A percentile compares a stretch with the other conserved stretches of the same genome.
These are phyloP conservation scores for Circinella umbellata DNA, from an alignment of 371 early-diverging fungal species.

Conservation along the genomic window DNA sequence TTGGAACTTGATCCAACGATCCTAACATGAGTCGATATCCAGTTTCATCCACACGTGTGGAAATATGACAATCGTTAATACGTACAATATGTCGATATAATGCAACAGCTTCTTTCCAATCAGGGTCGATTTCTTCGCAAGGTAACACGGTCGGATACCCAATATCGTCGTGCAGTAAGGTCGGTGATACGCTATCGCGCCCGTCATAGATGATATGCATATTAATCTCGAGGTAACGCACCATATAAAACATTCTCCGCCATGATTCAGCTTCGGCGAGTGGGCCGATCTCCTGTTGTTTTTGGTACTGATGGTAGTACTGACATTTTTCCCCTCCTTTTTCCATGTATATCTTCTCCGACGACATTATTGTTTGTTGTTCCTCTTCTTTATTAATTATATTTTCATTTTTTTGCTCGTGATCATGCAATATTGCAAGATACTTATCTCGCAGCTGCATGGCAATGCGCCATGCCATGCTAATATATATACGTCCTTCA, in stretches of 20 bases:
- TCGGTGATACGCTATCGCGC: slow-evolving; percentile 25
- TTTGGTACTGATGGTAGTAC: no score
- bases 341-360: neutral
- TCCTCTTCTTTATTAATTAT: neutral
- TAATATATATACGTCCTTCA: slow-evolving; percentile 41
- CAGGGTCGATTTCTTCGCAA: slow-evolving; percentile 22
- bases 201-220: slow-evolving; percentile 36
- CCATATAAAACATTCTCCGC: slow-evolving; percentile 41
- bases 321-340: neutral
- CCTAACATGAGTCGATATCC: slow-evolving; percentile 36
- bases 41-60: slow-evolving; percentile 23
- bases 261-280: slow-evolving; percentile 42
- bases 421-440: slow-evolving; percentile 14
- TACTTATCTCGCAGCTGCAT: slow-evolving; percentile 33
- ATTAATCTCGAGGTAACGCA: slow-evolving; percentile 36
- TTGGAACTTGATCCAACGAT: slow-evolving; percentile 20
- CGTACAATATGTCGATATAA: slow-evolving; percentile 33
- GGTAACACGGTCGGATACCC: slow-evolving; percentile 37
- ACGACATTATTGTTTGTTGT: neutral
- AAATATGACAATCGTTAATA: slow-evolving; percentile 33
- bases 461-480: slow-evolving; percentile 45
- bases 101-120: slow-evolving; percentile 4
- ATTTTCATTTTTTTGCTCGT: neutral
- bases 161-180: slow-evolving; percentile 35
- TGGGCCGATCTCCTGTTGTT: neutral